Conservation (phyloP, 305 asterid genomes). For the Rubia occidens region DNA sequence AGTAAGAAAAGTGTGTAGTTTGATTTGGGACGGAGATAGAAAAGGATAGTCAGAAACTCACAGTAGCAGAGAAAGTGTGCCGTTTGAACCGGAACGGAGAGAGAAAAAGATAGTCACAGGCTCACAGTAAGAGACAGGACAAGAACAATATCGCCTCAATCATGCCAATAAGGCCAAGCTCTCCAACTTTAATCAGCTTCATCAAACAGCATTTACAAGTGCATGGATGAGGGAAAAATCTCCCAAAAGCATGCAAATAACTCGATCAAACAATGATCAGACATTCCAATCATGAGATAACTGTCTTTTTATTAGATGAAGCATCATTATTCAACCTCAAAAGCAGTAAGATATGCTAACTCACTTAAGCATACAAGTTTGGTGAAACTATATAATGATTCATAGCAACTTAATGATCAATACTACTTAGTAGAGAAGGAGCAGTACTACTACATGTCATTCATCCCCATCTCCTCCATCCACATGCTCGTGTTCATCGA, state of each 20-base stretch:
- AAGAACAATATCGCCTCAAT: not conserved
- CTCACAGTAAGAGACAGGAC: not conserved
- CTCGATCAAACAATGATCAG: not conserved
- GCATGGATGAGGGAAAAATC: not conserved
- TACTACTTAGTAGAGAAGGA: not conserved
- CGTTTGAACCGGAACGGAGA: too few species aligned
- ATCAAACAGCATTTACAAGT: not conserved
- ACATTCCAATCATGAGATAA: not conserved
- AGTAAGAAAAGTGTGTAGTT: too few species aligned
- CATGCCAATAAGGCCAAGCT: not conserved
- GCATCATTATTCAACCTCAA: not conserved
- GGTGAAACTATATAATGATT: not conserved
- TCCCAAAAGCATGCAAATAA: not conserved
- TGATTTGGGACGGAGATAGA: too few species aligned
- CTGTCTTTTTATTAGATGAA: conserved; percentile 8
- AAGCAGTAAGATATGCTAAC: not conserved
- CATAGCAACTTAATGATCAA: not conserved
- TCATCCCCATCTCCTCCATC: conserved; percentile 16
- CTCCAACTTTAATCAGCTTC: not conserved
- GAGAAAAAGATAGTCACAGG: not conserved
- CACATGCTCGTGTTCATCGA: conserved; percentile 3
- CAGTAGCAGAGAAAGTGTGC: too few species aligned
- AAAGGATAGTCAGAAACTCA: not conserved
- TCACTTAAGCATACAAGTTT: not conserved
- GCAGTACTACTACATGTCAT: not conserved